Base-by-base conservation (phyloP, 163 green algal species). In the Coccomyxa subellipsoidea region DNA sequence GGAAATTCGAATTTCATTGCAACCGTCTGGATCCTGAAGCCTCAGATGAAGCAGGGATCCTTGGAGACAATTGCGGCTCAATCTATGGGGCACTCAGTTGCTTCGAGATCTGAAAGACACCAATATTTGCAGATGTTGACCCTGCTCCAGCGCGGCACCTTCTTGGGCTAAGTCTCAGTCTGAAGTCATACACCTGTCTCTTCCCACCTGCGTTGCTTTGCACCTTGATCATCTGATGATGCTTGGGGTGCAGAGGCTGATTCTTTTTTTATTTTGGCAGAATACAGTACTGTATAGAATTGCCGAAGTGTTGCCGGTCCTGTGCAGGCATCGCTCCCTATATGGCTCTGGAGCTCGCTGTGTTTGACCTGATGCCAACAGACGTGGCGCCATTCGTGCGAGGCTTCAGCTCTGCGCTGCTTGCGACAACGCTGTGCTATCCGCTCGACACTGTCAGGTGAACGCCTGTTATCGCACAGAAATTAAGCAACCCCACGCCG, bases 371-470 rank as follows among this genome's bases (percentile, higher is more conserved):
- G 37, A 84, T 94, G 38, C 89, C 90, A 1, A 78, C 79, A 32
- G 81, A 82, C 54, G 27, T 92, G 54, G 77, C 73, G n/a, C 53
- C 84, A 34, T 97, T 97, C 79, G 82, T 89, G 36, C 87, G 91
- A 31, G 94, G 92, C 27, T 93, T 96, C 69, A 85, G 72, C 7
- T 90, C 94, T 12, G 90, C 94, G 2, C 85, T 95, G 4, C 82
- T 96, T 25, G 93, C 94, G 40, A 97, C 93, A 2, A 85, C 90
- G 0, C 84, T 86, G 21, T 97, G 93, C 87, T 97, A 97, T 87
- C 94, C 94, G 0, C 84, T 97, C 9, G 94, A 97, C 87, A 97
- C 94, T 32, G 80, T 91, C 79, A 88, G 86, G 86, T 90, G 53
- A 73, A 29, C 18, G 12, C 18, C 47, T 66, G 47, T 29, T 18